phyloP scores from a whole-genome alignment of 1,139 yeast genomes.

The Entelexis sorbosivorans region DNA sequence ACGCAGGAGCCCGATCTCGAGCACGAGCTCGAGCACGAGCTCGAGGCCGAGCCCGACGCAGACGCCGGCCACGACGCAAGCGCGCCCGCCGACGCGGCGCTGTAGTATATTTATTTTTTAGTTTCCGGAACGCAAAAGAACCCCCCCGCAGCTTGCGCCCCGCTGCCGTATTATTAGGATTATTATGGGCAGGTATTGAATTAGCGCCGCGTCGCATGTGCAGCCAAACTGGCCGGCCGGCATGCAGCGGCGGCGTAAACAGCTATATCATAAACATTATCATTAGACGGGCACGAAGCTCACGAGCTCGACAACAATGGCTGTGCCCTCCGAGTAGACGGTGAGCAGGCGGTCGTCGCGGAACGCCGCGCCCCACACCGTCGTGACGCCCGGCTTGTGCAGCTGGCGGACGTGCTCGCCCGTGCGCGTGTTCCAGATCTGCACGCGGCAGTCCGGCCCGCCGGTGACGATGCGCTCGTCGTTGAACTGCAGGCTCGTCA shows the following conservation, averaged over 20 bases:
- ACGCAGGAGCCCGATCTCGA: conserved; percentile 2
- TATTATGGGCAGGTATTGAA: no score
- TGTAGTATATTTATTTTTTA: not conserved
- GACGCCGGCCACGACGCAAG: not conserved
- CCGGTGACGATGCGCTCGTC: conserved; percentile 85
- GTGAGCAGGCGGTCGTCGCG: conserved; percentile 35
- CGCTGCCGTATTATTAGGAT: no score
- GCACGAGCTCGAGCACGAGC: not conserved
- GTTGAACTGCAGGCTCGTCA: conserved; percentile 77
- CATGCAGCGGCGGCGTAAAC: not conserved
- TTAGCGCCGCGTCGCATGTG: no score
- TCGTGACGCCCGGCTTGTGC: conserved; percentile 27
- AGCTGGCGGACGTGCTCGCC: conserved; percentile 43
- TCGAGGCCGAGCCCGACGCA: not conserved
- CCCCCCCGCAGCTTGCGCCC: no score
- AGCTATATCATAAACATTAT: not conserved
- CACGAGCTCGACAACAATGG: conserved; percentile 33
- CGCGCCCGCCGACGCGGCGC: not conserved
- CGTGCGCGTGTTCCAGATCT: conserved; percentile 78
- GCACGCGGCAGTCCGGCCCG: conserved; percentile 77
- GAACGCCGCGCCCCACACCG: conserved; percentile 37
- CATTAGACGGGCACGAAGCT: conserved; percentile 26
- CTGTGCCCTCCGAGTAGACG: conserved; percentile 31
- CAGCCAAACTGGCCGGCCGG: no score
- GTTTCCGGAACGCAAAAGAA: no score